Evolutionary conservation across 2,329 filamentous ascomycete species (phyloP), one percentile per base, ranked within the genome.

Genomic region (Lecanicillium sp.): DNA sequence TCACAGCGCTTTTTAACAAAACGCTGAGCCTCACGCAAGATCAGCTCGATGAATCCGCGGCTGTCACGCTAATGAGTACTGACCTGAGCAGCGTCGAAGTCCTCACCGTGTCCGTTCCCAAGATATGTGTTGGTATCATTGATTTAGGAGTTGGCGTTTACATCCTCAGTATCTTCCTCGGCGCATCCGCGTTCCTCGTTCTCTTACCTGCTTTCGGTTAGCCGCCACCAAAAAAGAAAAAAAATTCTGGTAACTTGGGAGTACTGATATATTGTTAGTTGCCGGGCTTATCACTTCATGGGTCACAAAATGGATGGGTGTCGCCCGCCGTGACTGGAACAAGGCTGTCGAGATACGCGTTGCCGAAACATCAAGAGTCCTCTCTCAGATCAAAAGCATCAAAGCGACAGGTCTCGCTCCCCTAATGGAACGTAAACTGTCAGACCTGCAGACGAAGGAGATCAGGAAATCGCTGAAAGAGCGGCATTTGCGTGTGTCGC

Each of bases 401-500:
- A 38, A 38, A 9, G 33, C 33, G 29, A 14, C 28, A 3, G 37
- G 37, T 4, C 18, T 38, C 4, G 36, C 36, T 9, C 29, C 36
- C 2, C 14, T 9, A 7, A 9, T 38, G 14, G 29, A 29, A 8
- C 31, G 18, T 13, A 14, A 12, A 2, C 13, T 38, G 11, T 20
- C 32, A 14, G 11, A 33, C 9, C 13, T 25, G 9, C 36, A 38
- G 15, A 12, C 22, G 7, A 6, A 4, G 7, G 36, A 38, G 12
- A 27, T 13, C 9, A 27, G 33, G 6, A 11, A 27, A n/a, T 17
- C 29, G 9, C 28, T 37, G 4, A 16, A 8, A 3, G 35, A 37
- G 16, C 25, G 35, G 15, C 14, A 35, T 14, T 37, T 41, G 39
- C 29, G n/a, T 19, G 30, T 41, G 34, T 33, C 9, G 20, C 9